phyloP scores from a whole-genome alignment of 495 filamentous ascomycete genomes.

The Hypomontagnella submonticulosa region DNA sequence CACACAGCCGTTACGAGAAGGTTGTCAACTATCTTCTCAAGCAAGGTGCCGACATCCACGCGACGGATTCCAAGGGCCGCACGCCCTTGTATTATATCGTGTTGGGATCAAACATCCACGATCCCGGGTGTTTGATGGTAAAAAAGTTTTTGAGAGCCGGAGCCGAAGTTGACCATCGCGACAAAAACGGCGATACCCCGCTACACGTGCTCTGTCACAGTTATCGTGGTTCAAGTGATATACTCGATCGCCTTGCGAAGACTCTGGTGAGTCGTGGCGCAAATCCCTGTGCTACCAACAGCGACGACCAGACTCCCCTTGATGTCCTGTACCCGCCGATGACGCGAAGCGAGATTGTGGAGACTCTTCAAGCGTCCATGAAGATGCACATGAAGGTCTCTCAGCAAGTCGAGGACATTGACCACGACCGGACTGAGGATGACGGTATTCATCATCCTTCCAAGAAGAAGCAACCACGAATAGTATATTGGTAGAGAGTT shows the following conservation, averaged over 20 bases:
- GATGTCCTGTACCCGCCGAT: not conserved
- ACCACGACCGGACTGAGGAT: too few species aligned
- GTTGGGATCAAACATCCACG: not conserved
- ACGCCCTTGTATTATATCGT: conserved; percentile 14
- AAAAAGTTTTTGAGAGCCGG: conserved; percentile 3
- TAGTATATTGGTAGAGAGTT: too few species aligned
- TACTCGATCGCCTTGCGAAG: not conserved
- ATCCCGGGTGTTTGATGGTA: not conserved
- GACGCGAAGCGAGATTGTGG: too few species aligned
- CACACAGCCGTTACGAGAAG: not conserved
- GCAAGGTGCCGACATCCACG: conserved; percentile 8
- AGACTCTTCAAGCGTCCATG: too few species aligned
- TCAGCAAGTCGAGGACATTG: too few species aligned
- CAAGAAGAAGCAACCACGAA: too few species aligned
- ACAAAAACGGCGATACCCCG: conserved; percentile 3
- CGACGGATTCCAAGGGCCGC: not conserved
- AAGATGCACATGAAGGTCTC: too few species aligned
- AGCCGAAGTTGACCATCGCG: conserved; percentile 16
- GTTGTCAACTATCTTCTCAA: conserved; percentile 10
- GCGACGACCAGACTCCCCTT: not conserved
- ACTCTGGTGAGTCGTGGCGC: conserved; percentile 3
- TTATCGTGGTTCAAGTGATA: not conserved
- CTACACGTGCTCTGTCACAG: conserved; percentile 12
- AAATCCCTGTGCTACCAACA: not conserved
- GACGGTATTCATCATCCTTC: too few species aligned